Evolutionary conservation across 306 rosid species (phyloP).

Genomic region (Vigna trinervia): DNA sequence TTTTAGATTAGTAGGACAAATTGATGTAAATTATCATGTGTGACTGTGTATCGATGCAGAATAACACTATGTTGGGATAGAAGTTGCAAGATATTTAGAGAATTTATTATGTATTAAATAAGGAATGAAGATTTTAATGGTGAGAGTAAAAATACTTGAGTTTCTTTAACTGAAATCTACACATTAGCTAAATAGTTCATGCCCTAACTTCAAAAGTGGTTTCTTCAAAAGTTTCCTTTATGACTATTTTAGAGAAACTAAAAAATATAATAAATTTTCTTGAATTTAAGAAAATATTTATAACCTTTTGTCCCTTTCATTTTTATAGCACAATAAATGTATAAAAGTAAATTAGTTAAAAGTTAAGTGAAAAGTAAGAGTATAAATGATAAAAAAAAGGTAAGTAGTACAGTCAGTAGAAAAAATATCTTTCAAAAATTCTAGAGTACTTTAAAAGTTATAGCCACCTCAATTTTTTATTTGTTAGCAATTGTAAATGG

Average conservation of each 20-base stretch:
- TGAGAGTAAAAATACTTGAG: neutral
- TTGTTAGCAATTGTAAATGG: neutral
- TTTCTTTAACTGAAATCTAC: neutral
- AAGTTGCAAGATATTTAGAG: neutral
- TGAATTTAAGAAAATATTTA: too few relatives aligned
- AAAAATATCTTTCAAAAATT: too few relatives aligned
- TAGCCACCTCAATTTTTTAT: neutral
- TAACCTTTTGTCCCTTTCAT: neutral
- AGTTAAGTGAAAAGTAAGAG: too few relatives aligned
- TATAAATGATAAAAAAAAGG: too few relatives aligned
- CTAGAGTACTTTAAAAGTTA: neutral
- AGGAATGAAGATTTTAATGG: neutral
- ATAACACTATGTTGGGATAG: neutral
- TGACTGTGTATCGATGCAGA: neutral
- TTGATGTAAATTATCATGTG: neutral
- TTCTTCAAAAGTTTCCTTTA: too few relatives aligned
- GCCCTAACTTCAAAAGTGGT: too few relatives aligned
- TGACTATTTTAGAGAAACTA: too few relatives aligned
- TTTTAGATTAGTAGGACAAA: conserved; percentile 3
- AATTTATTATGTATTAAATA: too few relatives aligned
- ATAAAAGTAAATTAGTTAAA: too few relatives aligned
- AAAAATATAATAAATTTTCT: too few relatives aligned
- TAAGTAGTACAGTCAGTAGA: too few relatives aligned
- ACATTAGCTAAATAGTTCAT: neutral
- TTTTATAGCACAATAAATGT: too few relatives aligned